Base-by-base conservation (phyloP, 805 yeast species). In the Debaryomyces castellii region DNA sequence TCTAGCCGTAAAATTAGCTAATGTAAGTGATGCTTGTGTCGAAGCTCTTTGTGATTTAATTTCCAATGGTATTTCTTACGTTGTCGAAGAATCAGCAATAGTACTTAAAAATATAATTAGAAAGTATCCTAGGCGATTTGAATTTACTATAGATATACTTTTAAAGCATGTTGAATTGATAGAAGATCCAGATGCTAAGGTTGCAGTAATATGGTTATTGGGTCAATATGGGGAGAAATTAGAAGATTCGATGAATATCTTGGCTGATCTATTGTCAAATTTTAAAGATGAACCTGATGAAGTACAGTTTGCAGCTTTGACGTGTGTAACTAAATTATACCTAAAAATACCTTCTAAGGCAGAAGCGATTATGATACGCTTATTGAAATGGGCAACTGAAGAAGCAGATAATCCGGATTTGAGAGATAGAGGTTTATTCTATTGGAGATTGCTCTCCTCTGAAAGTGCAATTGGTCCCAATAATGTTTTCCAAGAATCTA, bases 391-490 rank as follows among this genome's bases (percentile, higher is more conserved):
- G 60, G 86, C 90, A 6, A 86, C 95, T 0, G 94, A 89, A 52
- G 86, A 82, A 10, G 69, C 75, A 1, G 83, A 83, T 50, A 84
- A 89, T 54, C 96, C 97, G 0, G 98, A 92, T 64, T 64, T 90
- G 9, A 75, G 97, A 49, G 95, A 89, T 52, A 68, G 96, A 33
- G 97, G 92, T 0, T 85, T 73, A 57, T 82, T 89, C 66, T 91
- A 92, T 66, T 86, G 96, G 94, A 74, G 96, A 46, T 65, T 91
- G 23, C 65, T 91, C 5, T 80, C 94, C 1, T 48, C 64, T 0
- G 58, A 55, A 12, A 37, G 53, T 16, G 72, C 70, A 40, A 72
- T 72, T 30, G 67, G 60, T 5, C 65, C 61, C 34, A 71, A 71
- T 16, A 66, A 72, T 2, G 74, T 72, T 18, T 71, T 71, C 52